A percentile compares a stretch with the other conserved stretches of the same genome.
Evolutionary conservation across 225 moss, liverwort and hornwort genomes (phyloP).

Genomic region (Rhytidiadelphus loreus): DNA sequence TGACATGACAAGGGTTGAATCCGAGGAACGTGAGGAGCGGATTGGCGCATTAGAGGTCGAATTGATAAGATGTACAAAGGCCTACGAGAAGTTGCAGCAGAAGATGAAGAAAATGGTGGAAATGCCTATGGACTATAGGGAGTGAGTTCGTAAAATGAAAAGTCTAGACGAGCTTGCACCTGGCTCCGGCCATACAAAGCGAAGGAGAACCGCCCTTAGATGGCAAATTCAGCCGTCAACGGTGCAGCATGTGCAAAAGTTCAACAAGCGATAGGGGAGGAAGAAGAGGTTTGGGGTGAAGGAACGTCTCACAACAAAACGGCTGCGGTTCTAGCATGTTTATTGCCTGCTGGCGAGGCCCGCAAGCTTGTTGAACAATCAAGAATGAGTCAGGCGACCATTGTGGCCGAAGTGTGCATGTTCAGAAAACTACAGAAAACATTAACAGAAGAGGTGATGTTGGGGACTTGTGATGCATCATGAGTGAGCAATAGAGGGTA

Average conservation of each 20-base stretch:
- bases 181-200: neutral
- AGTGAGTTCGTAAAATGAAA: neutral
- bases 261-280: neutral
- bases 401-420: neutral
- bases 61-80: neutral
- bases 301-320: neutral
- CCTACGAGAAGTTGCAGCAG: neutral
- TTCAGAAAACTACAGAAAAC: neutral
- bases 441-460: neutral
- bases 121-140: neutral
- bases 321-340: neutral
- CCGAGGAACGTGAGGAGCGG: too few species aligned
- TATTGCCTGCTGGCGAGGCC: neutral
- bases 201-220: rapidly evolving
- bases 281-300: neutral
- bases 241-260: neutral
- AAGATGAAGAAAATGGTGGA: neutral
- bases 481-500: neutral
- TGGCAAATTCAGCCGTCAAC: neutral
- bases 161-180: neutral
- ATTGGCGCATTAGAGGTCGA: too few species aligned
- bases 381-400: neutral
- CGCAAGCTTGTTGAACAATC: neutral
- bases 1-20: too few species aligned
- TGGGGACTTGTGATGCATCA: neutral